phyloP scores from a whole-genome alignment of 2,329 filamentous ascomycete species.

The Fusarium oxysporum region DNA sequence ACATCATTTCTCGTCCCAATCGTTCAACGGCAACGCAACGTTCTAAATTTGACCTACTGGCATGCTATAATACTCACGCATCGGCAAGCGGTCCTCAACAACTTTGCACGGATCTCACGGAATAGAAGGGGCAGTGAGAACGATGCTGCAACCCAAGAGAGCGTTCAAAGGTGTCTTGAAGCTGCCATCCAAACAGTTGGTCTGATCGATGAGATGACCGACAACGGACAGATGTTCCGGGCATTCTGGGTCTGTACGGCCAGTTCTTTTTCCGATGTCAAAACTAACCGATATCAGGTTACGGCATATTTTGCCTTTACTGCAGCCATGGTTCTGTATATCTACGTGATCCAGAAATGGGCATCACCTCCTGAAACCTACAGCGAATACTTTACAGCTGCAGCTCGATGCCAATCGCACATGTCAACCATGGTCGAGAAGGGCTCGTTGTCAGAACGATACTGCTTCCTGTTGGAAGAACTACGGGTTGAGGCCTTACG shows the following conservation, averaged over 20 bases:
- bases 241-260: conserved; percentile 36
- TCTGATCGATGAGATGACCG: conserved; percentile 39
- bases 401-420: conserved; percentile 37
- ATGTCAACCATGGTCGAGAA: conserved; percentile 42
- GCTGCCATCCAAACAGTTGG: conserved; percentile 40
- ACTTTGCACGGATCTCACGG: conserved; percentile 43
- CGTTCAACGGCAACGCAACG: conserved; percentile 56
- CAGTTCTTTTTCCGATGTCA: rapidly evolving
- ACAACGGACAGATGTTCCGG: conserved; percentile 39
- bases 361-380: conserved; percentile 37
- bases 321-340: conserved; percentile 41
- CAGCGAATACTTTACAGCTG: conserved; percentile 33
- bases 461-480: conserved; percentile 41
- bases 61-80: conserved; percentile 56
- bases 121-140: neutral
- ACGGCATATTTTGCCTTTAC: conserved; percentile 45
- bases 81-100: conserved; percentile 53
- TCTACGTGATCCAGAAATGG: conserved; percentile 44
- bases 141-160: conserved; percentile 25
- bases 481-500: conserved; percentile 38
- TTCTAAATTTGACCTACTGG: conserved; percentile 57
- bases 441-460: conserved; percentile 37
- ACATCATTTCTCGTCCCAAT: conserved; percentile 52
- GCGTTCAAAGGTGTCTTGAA: conserved; percentile 35
- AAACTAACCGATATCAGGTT: conserved; percentile 25